Conservation (phyloP, 495 filamentous ascomycete genomes). For the Gamarada debralockiae region DNA sequence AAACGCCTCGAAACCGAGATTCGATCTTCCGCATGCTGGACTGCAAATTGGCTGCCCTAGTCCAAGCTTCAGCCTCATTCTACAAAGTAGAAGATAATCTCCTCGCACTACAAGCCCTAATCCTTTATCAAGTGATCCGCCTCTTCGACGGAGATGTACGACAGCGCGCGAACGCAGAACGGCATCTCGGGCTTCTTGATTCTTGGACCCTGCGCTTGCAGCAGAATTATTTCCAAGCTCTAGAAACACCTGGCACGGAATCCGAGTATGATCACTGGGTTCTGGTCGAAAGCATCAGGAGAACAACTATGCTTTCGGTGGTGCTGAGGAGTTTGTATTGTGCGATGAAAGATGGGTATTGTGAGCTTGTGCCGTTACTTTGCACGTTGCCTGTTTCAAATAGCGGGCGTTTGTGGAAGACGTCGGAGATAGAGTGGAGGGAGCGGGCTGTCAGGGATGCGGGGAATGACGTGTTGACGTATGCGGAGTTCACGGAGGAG, state of each 20-base stretch:
- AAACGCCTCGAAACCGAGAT: background rate
- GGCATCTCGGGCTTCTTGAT: conserved; percentile 1
- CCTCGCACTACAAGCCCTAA: background rate
- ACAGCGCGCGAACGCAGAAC: background rate
- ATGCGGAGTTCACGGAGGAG: conserved; percentile 2
- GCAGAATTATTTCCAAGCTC: background rate
- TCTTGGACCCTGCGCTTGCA: conserved; percentile 7
- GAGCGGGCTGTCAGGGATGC: no score
- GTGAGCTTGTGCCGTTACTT: conserved; percentile 4
- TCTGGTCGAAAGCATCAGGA: conserved; percentile 11
- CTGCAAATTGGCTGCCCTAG: background rate
- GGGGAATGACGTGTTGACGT: background rate
- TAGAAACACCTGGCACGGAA: background rate
- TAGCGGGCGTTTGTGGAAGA: conserved; percentile 1
- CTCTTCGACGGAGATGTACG: background rate
- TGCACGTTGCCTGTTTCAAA: conserved; percentile 8
- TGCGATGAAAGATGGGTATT: conserved; percentile 1
- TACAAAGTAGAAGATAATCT: conserved; percentile 3
- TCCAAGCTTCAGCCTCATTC: background rate
- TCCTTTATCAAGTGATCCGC: conserved; percentile 4
- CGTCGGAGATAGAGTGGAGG: background rate
- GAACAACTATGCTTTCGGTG: conserved; percentile 10
- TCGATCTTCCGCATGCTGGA: conserved; percentile 1
- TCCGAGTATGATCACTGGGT: conserved; percentile 7
- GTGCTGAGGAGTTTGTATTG: conserved; percentile 2